A percentile compares a stretch with the other conserved stretches of the same genome.
Evolutionary conservation across 176 grass and related monocot genomes (phyloP).

Genomic region (Avena eriantha): DNA sequence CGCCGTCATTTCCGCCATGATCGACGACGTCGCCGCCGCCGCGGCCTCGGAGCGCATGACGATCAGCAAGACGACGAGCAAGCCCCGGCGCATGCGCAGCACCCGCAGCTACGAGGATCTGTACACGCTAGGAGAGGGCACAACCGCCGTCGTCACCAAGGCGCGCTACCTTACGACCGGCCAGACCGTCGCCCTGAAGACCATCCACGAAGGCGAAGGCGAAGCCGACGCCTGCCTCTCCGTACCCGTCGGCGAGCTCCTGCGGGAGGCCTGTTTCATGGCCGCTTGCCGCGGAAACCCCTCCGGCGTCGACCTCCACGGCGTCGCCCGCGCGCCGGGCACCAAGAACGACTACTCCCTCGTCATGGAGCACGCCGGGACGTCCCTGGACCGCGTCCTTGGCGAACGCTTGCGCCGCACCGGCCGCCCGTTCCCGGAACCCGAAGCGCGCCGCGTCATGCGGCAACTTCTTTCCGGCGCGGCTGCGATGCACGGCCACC

Average conservation of each 20-base stretch:
- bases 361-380: too few relatives aligned
- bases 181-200: too few relatives aligned
- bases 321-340: background rate
- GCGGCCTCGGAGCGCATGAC: background rate
- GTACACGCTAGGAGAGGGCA: too few relatives aligned
- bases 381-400: too few relatives aligned
- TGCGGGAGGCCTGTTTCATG: too few relatives aligned
- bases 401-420: background rate
- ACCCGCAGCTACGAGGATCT: background rate
- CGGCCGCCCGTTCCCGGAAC: background rate
- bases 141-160: too few relatives aligned
- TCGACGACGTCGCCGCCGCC: background rate
- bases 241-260: background rate
- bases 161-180: too few relatives aligned
- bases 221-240: background rate
- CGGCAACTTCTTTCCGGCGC: background rate
- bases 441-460: background rate
- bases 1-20: constrained; percentile 16
- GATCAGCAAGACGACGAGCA: background rate
- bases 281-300: too few relatives aligned
- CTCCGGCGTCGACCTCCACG: background rate
- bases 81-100: background rate
- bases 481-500: background rate
- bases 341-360: too few relatives aligned
- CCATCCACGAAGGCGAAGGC: background rate